Percentiles rank a stretch among this genome's conserved stretches.
phyloP scores from a whole-genome alignment of 176 grass and related monocot genomes.

The Rhynchospora breviuscula region DNA sequence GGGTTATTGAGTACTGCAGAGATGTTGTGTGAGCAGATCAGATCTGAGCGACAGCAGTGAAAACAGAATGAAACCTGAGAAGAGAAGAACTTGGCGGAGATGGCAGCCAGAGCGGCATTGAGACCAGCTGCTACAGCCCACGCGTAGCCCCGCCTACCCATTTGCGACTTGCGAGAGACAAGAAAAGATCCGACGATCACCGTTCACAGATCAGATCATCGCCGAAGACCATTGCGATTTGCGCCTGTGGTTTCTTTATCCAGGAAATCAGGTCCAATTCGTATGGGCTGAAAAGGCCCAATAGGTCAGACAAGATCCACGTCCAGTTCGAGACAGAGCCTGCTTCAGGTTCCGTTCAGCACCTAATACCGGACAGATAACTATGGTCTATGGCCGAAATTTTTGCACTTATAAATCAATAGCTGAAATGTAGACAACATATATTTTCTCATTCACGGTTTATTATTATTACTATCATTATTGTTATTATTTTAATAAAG shows the following conservation, averaged over 20 bases:
- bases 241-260: too few relatives aligned
- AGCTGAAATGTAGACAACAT: too few relatives aligned
- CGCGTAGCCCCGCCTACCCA: constrained; percentile 41
- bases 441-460: too few relatives aligned
- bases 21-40: not conserved
- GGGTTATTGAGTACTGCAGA: not conserved
- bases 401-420: too few relatives aligned
- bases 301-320: not conserved
- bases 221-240: too few relatives aligned
- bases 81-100: constrained; percentile 72
- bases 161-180: not conserved
- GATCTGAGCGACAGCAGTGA: not conserved
- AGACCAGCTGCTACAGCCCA: constrained; percentile 70
- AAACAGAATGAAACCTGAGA: constrained; percentile 37
- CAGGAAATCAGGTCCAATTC: not conserved
- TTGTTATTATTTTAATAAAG: too few relatives aligned
- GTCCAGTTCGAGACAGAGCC: too few relatives aligned
- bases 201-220: constrained; percentile 1
- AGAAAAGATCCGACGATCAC: not conserved
- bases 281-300: not conserved
- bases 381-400: too few relatives aligned
- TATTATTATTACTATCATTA: too few relatives aligned
- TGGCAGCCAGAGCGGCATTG: constrained; percentile 71
- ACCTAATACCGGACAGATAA: too few relatives aligned
- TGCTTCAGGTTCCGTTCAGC: too few relatives aligned